Evolutionary conservation across 2,329 filamentous ascomycete genomes (phyloP).

Genomic region (Tolypocladium inflatum): DNA sequence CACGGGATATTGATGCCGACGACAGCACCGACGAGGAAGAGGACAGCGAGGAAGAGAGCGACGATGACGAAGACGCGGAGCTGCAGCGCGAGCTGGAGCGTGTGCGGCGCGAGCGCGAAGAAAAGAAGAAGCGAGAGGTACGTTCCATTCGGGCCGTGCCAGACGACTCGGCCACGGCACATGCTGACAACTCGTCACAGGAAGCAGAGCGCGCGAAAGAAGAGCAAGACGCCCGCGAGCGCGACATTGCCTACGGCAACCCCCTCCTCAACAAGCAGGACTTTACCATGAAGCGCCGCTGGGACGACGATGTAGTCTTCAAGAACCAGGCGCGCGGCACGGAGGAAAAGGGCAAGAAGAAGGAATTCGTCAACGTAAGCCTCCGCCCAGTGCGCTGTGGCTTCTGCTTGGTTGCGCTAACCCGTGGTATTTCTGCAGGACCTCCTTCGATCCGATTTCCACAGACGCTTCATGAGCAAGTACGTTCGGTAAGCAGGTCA

Average conservation of each 20-base stretch:
- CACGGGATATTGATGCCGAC: constrained; percentile 75
- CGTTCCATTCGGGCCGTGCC: background rate
- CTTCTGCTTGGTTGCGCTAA: too few species aligned
- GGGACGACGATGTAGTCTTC: constrained; percentile 98
- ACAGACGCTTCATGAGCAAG: constrained; percentile 88
- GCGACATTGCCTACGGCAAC: constrained; percentile 86
- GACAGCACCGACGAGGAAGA: constrained; percentile 45
- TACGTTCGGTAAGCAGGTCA: constrained; percentile 41
- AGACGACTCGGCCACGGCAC: background rate
- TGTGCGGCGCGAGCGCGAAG: constrained; percentile 67
- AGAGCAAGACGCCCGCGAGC: constrained; percentile 75
- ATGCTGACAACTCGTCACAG: constrained; percentile 21
- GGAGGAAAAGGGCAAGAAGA: constrained; percentile 78
- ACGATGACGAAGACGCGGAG: constrained; percentile 60
- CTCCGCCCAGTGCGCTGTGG: background rate
- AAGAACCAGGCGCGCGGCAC: constrained; percentile 96
- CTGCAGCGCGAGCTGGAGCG: constrained; percentile 89
- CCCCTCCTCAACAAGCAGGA: constrained; percentile 82
- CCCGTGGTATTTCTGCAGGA: constrained; percentile 40
- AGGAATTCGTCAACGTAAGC: constrained; percentile 92
- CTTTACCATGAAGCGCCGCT: constrained; percentile 83
- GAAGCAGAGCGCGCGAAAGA: constrained; percentile 72
- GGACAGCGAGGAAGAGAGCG: constrained; percentile 44
- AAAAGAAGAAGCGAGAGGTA: constrained; percentile 30
- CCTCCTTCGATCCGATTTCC: constrained; percentile 87